Base-by-base conservation (phyloP, 2,329 filamentous ascomycete species). In the Hortaea sp. region DNA sequence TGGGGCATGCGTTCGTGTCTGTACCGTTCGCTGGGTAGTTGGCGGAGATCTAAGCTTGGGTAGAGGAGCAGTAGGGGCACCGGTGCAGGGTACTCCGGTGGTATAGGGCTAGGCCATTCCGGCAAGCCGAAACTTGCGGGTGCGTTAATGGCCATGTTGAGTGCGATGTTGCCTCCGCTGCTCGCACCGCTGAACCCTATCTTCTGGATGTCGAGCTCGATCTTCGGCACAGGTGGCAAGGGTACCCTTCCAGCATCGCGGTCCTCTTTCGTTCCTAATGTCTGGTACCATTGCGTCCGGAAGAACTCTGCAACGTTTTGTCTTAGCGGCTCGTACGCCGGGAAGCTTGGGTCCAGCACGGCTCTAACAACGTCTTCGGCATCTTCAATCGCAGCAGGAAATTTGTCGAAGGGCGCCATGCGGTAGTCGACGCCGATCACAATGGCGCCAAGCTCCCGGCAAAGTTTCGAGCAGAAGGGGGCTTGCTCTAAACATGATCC, bases 401-500 rank as follows among this genome's bases (percentile, higher is more conserved):
- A 73, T 34, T 69, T 64, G 46, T 69, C 62, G 46, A 70, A 64
- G 1, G 71, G 71, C 4, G 68, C 70, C 40, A 72, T 68, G 32
- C 71, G 66, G 49, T 74, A 74, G 43, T 72, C 71, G 3, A 72
- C 70, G 42, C 64, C 68, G 42, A 73, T 66, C 39, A 70, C 69
- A 5, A 72, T 62, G 7, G 65, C 62, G 4, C 62, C 56, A 7
- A 71, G 61, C 51, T 69, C 64, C 7, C 66, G 60, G 29, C 65
- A 66, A 59, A 72, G 66, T 62, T 68, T 67, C 5, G 69, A 63
- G 46, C 68, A 71, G 54, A 71, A 73, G 0, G 69, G 68, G 10
- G 69, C 68, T 49, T 74, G 67, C 47, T 70, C 68, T 5, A 69
- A 56, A 39, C 66, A 67, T 7, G 59, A 63, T 6, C 68, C 68